phyloP scores from a whole-genome alignment of 306 rosid genomes.

The Herpetospermum pedunculosum region DNA sequence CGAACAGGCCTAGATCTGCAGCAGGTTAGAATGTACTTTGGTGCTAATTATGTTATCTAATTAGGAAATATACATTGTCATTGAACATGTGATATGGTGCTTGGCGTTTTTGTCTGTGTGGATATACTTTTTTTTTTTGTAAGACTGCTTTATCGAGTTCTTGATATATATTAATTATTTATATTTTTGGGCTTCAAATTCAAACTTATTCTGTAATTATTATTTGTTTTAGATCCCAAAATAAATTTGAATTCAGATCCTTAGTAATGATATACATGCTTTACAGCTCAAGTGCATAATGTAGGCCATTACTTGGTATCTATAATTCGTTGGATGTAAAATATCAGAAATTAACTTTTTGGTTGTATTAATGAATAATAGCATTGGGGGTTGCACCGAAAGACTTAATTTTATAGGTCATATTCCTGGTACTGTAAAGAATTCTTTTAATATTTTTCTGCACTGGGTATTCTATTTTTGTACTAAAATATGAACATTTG shows the following conservation, averaged over 20 bases:
- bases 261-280: neutral
- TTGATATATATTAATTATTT: neutral
- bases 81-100: neutral
- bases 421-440: neutral
- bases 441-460: neutral
- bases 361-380: neutral
- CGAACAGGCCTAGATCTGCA: constrained; percentile 69
- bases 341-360: neutral
- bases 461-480: neutral
- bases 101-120: neutral
- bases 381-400: neutral
- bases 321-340: neutral
- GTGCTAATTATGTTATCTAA: neutral
- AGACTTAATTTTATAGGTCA: neutral
- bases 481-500: constrained; percentile 10
- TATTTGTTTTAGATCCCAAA: neutral
- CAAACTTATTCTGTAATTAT: neutral
- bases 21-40: constrained; percentile 44
- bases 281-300: neutral
- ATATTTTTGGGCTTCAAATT: neutral
- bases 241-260: neutral
- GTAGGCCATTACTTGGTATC: neutral
- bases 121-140: neutral
- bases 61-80: neutral
- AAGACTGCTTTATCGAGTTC: neutral